Evolutionary conservation across 306 rosid species (phyloP).

Genomic region (Cucurbita argyrosperma): DNA sequence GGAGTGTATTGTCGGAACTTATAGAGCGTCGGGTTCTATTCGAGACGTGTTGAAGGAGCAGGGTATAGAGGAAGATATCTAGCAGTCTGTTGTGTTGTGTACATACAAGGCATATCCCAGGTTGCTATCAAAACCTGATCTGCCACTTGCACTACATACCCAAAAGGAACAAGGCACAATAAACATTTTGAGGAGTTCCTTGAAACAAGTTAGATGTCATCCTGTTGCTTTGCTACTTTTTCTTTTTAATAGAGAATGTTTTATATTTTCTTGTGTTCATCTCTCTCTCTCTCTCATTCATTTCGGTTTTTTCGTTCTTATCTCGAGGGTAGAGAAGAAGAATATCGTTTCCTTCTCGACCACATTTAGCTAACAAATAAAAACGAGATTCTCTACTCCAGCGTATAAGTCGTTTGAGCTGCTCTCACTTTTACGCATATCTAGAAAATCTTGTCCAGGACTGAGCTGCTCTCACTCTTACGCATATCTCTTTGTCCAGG

Average conservation of each 20-base stretch:
- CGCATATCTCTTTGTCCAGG: no score
- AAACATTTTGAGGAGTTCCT: neutral
- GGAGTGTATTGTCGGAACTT: constrained; percentile 52
- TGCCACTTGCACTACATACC: neutral
- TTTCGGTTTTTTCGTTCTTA: neutral
- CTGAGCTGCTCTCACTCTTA: no score
- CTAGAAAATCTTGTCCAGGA: no score
- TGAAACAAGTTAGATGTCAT: neutral
- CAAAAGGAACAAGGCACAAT: neutral
- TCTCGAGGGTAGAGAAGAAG: no score
- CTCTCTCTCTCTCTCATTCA: neutral
- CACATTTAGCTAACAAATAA: no score
- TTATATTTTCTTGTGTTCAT: neutral
- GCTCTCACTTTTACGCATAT: no score
- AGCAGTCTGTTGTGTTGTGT: neutral
- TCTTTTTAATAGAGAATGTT: neutral
- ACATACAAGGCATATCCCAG: neutral
- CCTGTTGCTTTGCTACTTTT: neutral
- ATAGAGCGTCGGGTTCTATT: constrained; percentile 58
- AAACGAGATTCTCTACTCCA: no score
- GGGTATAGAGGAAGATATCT: neutral
- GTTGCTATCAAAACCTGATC: neutral
- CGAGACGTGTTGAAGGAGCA: constrained; percentile 18
- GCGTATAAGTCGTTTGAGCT: no score
- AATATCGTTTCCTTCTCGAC: no score